Conservation (phyloP, 2,329 filamentous ascomycete species). For the Immersiporthe knoxdaviesiana region DNA sequence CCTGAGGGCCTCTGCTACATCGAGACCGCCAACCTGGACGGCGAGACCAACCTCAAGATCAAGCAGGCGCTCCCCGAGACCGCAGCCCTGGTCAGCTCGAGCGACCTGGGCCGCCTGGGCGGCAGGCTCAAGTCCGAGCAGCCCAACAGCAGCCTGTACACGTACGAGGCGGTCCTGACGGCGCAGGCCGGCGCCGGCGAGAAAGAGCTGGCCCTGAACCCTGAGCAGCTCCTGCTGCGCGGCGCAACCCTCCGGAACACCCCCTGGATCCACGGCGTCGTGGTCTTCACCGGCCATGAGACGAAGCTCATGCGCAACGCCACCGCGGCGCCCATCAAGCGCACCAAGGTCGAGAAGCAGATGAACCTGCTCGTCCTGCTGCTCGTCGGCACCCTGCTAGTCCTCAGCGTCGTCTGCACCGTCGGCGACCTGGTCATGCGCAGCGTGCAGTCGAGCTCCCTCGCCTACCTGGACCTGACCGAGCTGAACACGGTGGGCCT, state of each 20-base stretch:
- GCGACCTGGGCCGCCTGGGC: slow-evolving; percentile 81
- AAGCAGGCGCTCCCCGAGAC: slow-evolving; percentile 97
- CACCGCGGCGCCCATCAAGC: slow-evolving; percentile 95
- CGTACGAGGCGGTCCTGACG: slow-evolving; percentile 94
- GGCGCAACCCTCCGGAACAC: slow-evolving; percentile 95
- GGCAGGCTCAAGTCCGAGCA: slow-evolving; percentile 92
- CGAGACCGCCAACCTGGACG: slow-evolving; percentile 95
- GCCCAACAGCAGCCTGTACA: slow-evolving; percentile 97
- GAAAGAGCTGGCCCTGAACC: slow-evolving; percentile 86
- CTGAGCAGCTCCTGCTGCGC: slow-evolving; percentile 89
- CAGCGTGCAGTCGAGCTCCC: slow-evolving; percentile 61
- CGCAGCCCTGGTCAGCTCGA: slow-evolving; percentile 80
- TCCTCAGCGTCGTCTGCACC: slow-evolving; percentile 86
- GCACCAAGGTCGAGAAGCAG: slow-evolving; percentile 91
- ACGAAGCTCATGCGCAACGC: slow-evolving; percentile 99
- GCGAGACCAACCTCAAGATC: slow-evolving; percentile 98
- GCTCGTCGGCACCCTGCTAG: slow-evolving; percentile 80
- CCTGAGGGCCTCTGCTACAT: slow-evolving; percentile 98
- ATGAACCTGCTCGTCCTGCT: slow-evolving; percentile 93
- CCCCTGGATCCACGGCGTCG: slow-evolving; percentile 93
- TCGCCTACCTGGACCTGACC: slow-evolving; percentile 74
- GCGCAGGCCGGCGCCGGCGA: slow-evolving; percentile 89
- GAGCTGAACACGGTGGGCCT: slow-evolving; percentile 56
- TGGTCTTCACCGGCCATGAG: slow-evolving; percentile 97
- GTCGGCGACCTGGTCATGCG: slow-evolving; percentile 86